Evolutionary conservation across 495 filamentous ascomycete species (phyloP).

Genomic region (Neurospora tetraspora): DNA sequence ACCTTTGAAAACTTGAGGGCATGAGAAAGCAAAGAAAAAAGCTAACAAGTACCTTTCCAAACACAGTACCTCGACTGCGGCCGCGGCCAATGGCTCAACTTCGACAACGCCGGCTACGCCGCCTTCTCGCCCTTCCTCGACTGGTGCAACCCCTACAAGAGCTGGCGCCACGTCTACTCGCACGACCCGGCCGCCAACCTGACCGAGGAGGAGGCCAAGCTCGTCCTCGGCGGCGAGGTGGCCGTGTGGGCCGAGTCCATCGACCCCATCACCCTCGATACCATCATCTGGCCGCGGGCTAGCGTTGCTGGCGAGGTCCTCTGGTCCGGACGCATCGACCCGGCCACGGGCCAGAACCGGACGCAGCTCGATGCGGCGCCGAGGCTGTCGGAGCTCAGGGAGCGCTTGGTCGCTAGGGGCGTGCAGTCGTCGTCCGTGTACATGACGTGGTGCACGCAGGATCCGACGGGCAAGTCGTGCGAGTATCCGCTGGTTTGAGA

Average conservation of each 20-base stretch:
- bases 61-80: constrained; percentile 71
- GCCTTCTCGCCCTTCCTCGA: constrained; percentile 58
- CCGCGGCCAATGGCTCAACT: constrained; percentile 65
- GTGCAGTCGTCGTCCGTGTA: constrained; percentile 48
- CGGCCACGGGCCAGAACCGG: constrained; percentile 46
- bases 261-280: constrained; percentile 57
- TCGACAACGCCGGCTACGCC: constrained; percentile 35
- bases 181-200: constrained; percentile 60
- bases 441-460: constrained; percentile 45
- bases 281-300: constrained; percentile 65
- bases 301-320: constrained; percentile 64
- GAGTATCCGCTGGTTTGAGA: constrained; percentile 6
- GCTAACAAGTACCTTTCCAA: constrained; percentile 3
- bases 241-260: constrained; percentile 73
- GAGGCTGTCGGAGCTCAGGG: constrained; percentile 59
- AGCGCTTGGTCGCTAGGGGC: constrained; percentile 57
- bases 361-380: constrained; percentile 54
- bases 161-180: constrained; percentile 69
- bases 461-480: constrained; percentile 26
- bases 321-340: constrained; percentile 58
- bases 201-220: constrained; percentile 41
- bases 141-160: constrained; percentile 65
- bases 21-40: not conserved
- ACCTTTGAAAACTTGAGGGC: not conserved
- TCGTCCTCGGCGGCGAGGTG: constrained; percentile 69